phyloP scores from a whole-genome alignment of 768 basidiomycete genomes.

The Cystobasidium ongulense region DNA sequence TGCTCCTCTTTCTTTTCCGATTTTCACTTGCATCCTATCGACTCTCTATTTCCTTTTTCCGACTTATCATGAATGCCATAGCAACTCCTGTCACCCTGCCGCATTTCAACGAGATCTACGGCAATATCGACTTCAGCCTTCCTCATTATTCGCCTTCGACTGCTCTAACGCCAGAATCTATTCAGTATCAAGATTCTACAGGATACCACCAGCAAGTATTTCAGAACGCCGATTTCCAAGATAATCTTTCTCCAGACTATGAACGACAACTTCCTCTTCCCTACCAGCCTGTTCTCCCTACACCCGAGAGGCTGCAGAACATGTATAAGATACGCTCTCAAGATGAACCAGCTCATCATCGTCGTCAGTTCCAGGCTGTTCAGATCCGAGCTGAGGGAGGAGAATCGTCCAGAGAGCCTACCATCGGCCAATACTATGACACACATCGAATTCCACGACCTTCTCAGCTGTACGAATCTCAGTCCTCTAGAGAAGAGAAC shows the following conservation, averaged over 20 bases:
- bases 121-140: background rate
- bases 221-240: background rate
- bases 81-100: background rate
- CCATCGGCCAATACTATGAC: no score
- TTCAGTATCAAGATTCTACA: background rate
- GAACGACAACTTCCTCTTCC: background rate
- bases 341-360: no score
- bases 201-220: background rate
- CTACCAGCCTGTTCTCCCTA: background rate
- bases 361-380: no score
- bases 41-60: no score
- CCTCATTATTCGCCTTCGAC: background rate
- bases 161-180: background rate
- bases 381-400: no score
- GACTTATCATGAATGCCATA: background rate
- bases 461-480: no score
- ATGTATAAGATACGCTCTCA: no score
- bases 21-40: background rate
- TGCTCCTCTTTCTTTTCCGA: background rate
- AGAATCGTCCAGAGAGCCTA: no score
- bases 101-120: background rate
- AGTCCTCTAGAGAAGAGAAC: background rate
- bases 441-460: no score
- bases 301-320: background rate
- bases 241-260: background rate